These are phyloP conservation scores for Nicotiana tomentosiformis DNA, from an alignment of 257 asterid species.

Conservation along the genomic window DNA sequence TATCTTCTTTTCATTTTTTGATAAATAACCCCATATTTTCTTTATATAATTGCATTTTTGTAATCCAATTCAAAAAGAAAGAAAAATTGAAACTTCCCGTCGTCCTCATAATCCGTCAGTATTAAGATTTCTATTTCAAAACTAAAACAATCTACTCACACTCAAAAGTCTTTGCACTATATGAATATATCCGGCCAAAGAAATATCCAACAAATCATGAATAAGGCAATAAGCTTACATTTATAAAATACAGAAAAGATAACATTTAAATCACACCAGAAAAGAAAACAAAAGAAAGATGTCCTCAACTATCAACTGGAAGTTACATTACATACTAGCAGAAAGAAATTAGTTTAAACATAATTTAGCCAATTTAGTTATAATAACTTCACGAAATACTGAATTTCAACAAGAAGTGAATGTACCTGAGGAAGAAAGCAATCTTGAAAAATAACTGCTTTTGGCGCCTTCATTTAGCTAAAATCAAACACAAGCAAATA, in stretches of 20 bases:
- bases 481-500: slow-evolving; percentile 22
- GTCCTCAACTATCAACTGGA: not conserved
- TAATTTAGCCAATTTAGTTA: not conserved
- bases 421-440: slow-evolving; percentile 69
- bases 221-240: not conserved
- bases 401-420: slow-evolving; percentile 6
- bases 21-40: not conserved
- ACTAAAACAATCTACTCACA: not conserved
- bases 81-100: not conserved
- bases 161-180: no score
- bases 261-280: not conserved
- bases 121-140: not conserved
- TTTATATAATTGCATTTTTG: not conserved
- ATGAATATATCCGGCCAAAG: not conserved
- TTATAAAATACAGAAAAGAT: not conserved
- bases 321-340: not conserved
- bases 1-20: not conserved
- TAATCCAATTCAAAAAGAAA: not conserved
- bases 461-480: slow-evolving; percentile 50
- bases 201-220: not conserved
- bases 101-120: not conserved
- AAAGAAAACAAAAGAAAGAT: not conserved
- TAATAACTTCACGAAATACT: not conserved
- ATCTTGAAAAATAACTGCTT: slow-evolving; percentile 49
- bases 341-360: not conserved